Evolutionary conservation across 2,329 filamentous ascomycete genomes (phyloP).

Genomic region (Clonostachys chloroleuca): DNA sequence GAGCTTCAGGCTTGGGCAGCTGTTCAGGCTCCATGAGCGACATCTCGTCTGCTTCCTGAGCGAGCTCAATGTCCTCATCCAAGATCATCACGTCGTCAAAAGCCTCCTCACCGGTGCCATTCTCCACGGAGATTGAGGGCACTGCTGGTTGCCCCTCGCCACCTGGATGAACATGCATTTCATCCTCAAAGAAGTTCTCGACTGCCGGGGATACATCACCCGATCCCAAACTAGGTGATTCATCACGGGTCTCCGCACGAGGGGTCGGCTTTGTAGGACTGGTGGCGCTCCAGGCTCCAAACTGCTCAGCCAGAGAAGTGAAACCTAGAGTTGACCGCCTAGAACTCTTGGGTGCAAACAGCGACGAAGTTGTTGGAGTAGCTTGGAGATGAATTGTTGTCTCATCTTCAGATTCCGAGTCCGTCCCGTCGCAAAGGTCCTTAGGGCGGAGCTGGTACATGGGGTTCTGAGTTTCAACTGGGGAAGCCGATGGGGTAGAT

Average conservation of each 20-base stretch:
- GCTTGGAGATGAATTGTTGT: background rate
- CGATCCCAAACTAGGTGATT: background rate
- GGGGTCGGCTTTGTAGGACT: conserved; percentile 40
- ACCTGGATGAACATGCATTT: conserved; percentile 39
- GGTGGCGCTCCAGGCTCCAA: conserved; percentile 58
- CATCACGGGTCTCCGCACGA: too few species aligned
- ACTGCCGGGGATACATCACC: background rate
- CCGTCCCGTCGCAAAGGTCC: conserved; percentile 36
- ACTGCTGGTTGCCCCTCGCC: background rate
- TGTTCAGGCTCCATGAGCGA: conserved; percentile 44
- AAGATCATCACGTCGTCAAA: conserved; percentile 44
- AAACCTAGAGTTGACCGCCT: conserved; percentile 40
- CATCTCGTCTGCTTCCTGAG: conserved; percentile 56
- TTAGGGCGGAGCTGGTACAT: conserved; percentile 38
- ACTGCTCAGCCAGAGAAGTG: conserved; percentile 57
- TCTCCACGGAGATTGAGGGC: background rate
- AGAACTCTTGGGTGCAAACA: conserved; percentile 10
- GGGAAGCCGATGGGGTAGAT: too few species aligned
- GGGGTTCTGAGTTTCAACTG: conserved; percentile 3
- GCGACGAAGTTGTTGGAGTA: background rate
- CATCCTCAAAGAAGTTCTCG: conserved; percentile 55
- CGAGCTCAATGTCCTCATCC: conserved; percentile 53
- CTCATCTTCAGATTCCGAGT: conserved; percentile 28
- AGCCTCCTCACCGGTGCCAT: background rate
- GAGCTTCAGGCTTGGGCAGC: conserved; percentile 24